phyloP scores from a whole-genome alignment of 2,329 filamentous ascomycete genomes.

The Cladosporium cucumerinum region DNA sequence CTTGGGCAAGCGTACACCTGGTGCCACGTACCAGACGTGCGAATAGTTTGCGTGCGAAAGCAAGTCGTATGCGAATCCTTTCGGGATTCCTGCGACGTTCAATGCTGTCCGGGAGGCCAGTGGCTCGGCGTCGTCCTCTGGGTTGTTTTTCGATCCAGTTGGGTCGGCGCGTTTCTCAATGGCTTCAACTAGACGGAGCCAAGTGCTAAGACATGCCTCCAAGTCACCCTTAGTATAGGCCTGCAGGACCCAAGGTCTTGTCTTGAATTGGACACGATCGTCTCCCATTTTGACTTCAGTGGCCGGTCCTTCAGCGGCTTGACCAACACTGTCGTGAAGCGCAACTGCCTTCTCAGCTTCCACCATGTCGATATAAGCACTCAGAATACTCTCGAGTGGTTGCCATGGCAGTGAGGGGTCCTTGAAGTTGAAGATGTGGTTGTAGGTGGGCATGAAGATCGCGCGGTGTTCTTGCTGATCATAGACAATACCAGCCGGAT shows the following conservation, averaged over 20 bases:
- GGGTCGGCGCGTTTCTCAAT: slow-evolving; percentile 28
- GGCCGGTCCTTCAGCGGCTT: slow-evolving; percentile 15
- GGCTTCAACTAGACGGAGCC: slow-evolving; percentile 29
- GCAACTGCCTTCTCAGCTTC: slow-evolving; percentile 35
- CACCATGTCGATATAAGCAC: slow-evolving; percentile 35
- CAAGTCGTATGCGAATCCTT: slow-evolving; percentile 34
- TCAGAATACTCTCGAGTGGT: slow-evolving; percentile 33
- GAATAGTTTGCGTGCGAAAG: slow-evolving; percentile 31
- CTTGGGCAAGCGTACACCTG: slow-evolving; percentile 33
- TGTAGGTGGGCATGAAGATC: slow-evolving; percentile 35
- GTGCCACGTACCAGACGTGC: slow-evolving; percentile 33
- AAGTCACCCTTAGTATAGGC: slow-evolving; percentile 33
- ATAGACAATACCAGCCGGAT: slow-evolving; percentile 32
- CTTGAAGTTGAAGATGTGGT: slow-evolving; percentile 33
- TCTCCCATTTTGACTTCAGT: slow-evolving; percentile 22
- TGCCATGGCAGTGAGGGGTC: slow-evolving; percentile 33
- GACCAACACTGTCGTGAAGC: slow-evolving; percentile 26
- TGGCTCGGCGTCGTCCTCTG: slow-evolving; percentile 28
- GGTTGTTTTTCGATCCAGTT: slow-evolving; percentile 23
- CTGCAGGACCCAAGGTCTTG: slow-evolving; percentile 33
- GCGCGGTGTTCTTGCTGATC: slow-evolving; percentile 32
- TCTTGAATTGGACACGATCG: slow-evolving; percentile 22
- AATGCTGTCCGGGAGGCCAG: slow-evolving; percentile 30
- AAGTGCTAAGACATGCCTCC: slow-evolving; percentile 28
- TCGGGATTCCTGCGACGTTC: slow-evolving; percentile 29